Percentiles rank a stretch among this genome's conserved stretches.
Evolutionary conservation across 768 basidiomycete genomes (phyloP).

Genomic region (Dioszegia aurantiaca): DNA sequence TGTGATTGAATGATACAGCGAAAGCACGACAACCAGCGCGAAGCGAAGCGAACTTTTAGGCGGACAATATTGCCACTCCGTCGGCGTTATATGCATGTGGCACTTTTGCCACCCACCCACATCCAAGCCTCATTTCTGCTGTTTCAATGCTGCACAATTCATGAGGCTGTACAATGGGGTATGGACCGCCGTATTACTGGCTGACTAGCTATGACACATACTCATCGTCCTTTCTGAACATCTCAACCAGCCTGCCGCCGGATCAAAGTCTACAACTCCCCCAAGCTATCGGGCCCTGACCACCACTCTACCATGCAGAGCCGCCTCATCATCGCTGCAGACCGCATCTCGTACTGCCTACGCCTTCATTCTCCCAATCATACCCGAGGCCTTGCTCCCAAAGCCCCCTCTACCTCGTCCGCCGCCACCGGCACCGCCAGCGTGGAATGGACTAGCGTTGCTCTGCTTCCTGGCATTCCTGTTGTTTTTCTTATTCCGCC

Average conservation of each 20-base stretch:
- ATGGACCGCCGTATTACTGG: no score
- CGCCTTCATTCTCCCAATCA: constrained; percentile 3
- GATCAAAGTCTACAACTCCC: no score
- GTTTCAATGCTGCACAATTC: no score
- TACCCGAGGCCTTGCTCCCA: constrained; percentile 1
- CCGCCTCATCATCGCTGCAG: no score
- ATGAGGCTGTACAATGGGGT: no score
- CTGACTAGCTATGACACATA: no score
- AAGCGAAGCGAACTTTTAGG: constrained; percentile 9
- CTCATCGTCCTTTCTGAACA: no score
- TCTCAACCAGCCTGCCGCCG: no score
- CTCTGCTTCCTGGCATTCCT: not conserved
- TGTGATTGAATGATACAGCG: no score
- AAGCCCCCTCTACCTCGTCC: not conserved
- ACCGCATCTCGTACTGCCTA: no score
- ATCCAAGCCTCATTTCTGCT: not conserved
- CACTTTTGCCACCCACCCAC: constrained; percentile 9
- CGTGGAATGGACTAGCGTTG: not conserved
- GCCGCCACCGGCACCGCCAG: not conserved
- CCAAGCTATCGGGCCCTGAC: no score
- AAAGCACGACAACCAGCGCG: not conserved
- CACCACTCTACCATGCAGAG: no score
- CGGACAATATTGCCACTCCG: not conserved
- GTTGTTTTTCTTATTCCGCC: constrained; percentile 7
- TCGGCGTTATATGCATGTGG: not conserved